Evolutionary conservation across 176 grass and related monocot species (phyloP).

Genomic region (Rhynchospora breviuscula): DNA sequence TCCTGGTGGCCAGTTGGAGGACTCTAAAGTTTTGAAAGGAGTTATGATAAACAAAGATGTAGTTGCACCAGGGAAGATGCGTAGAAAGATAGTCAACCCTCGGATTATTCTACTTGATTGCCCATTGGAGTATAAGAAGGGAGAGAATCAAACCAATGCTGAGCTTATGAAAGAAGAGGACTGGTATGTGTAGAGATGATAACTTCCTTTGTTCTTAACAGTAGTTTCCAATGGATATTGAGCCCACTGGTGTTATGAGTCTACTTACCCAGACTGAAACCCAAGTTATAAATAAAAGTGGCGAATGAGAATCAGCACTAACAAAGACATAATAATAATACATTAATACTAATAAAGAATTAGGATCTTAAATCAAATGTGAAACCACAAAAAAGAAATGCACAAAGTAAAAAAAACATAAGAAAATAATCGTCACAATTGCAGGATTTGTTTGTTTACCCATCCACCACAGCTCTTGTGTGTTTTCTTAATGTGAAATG

Average conservation of each 20-base stretch:
- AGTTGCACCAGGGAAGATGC: conserved; percentile 96
- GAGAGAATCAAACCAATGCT: conserved; percentile 99
- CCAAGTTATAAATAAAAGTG: neutral
- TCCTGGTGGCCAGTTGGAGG: conserved; percentile 91
- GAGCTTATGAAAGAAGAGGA: conserved; percentile 98
- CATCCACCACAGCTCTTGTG: neutral
- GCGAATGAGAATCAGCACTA: neutral
- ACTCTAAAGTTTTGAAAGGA: conserved; percentile 89
- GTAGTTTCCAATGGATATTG: neutral
- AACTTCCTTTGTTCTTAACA: neutral
- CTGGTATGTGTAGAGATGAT: conserved; percentile 47
- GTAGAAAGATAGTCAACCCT: conserved; percentile 93
- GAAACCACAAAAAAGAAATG: neutral
- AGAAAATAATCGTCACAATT: neutral
- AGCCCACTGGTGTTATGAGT: neutral
- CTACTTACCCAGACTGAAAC: neutral
- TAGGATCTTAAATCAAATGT: neutral
- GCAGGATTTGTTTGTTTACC: neutral
- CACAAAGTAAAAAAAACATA: neutral
- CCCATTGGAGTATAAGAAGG: conserved; percentile 97
- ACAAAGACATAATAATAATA: neutral
- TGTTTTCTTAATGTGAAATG: neutral
- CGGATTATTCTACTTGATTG: conserved; percentile 88
- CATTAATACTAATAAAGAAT: neutral
- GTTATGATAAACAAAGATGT: conserved; percentile 99